These are phyloP conservation scores for Tolypocladium ovalisporum DNA, from an alignment of 2,329 filamentous ascomycete genomes.

Conservation along the genomic window DNA sequence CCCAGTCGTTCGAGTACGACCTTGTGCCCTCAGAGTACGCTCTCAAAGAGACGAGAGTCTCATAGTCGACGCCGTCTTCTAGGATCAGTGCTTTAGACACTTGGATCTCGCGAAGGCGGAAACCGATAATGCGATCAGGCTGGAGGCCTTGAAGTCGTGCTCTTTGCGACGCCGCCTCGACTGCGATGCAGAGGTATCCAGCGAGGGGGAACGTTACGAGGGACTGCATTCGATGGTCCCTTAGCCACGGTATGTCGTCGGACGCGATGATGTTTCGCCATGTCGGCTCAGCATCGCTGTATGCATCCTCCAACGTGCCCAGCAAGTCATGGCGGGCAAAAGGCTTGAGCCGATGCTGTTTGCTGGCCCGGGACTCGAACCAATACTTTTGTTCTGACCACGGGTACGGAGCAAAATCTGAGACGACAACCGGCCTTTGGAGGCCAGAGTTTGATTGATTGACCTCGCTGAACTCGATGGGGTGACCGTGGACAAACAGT, in stretches of 20 bases:
- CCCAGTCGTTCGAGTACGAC: conserved; percentile 32
- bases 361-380: conserved; percentile 33
- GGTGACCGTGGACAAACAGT: conserved; percentile 33
- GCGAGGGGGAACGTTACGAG: conserved; percentile 44
- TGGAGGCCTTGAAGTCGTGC: conserved; percentile 12
- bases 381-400: conserved; percentile 38
- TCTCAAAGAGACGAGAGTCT: conserved; percentile 13
- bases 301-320: conserved; percentile 31
- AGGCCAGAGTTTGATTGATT: conserved; percentile 23
- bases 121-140: conserved; percentile 9
- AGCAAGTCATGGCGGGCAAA: conserved; percentile 33
- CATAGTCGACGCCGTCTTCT: conserved; percentile 13
- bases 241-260: conserved; percentile 44
- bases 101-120: conserved; percentile 14
- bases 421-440: conserved; percentile 17
- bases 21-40: conserved; percentile 16
- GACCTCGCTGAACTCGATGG: conserved; percentile 31
- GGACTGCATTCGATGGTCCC: conserved; percentile 47
- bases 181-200: conserved; percentile 39
- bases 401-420: conserved; percentile 35
- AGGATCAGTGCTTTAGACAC: conserved; percentile 15
- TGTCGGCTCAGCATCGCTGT: conserved; percentile 31
- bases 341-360: conserved; percentile 28
- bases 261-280: conserved; percentile 37
- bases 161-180: conserved; percentile 32